These are phyloP conservation scores for Aspergillus sclerotiicarbonarius DNA, from an alignment of 495 filamentous ascomycete genomes.

Conservation along the genomic window DNA sequence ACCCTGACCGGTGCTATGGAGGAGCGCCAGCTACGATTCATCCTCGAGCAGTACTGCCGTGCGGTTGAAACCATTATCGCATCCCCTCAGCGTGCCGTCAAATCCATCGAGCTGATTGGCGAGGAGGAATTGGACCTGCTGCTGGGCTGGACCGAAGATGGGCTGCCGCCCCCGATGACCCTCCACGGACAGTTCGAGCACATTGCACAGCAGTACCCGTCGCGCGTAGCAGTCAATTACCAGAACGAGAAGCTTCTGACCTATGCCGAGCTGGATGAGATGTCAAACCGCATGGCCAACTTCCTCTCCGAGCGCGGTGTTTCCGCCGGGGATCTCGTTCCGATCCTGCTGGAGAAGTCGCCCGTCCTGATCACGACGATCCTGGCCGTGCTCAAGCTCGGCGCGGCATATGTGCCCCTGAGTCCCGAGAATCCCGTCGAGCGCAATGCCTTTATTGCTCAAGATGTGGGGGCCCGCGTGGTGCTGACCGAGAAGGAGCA, in stretches of 20 bases:
- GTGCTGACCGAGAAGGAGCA: neutral
- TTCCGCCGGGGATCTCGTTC: conserved; percentile 45
- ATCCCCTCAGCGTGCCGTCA: neutral
- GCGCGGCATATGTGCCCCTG: conserved; percentile 9
- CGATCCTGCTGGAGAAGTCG: conserved; percentile 8
- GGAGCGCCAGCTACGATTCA: conserved; percentile 13
- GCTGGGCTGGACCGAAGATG: neutral
- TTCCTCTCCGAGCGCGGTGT: conserved; percentile 44
- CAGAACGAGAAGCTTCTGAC: neutral
- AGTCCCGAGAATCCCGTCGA: conserved; percentile 8
- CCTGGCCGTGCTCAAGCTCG: conserved; percentile 8
- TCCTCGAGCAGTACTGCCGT: conserved; percentile 6
- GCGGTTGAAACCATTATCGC: neutral
- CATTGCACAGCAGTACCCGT: neutral
- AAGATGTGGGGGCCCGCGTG: neutral
- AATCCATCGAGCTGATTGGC: neutral
- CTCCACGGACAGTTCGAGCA: neutral
- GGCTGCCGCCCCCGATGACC: neutral
- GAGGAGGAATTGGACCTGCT: neutral
- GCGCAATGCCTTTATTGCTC: neutral
- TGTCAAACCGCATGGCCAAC: conserved; percentile 33
- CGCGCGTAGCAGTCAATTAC: neutral
- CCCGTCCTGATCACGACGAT: conserved; percentile 1
- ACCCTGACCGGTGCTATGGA: conserved; percentile 12
- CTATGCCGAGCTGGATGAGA: neutral